Evolutionary conservation across 2,329 filamentous ascomycete genomes (phyloP), one percentile per base, ranked within the genome.

Genomic region (Neofusicoccum parvum): DNA sequence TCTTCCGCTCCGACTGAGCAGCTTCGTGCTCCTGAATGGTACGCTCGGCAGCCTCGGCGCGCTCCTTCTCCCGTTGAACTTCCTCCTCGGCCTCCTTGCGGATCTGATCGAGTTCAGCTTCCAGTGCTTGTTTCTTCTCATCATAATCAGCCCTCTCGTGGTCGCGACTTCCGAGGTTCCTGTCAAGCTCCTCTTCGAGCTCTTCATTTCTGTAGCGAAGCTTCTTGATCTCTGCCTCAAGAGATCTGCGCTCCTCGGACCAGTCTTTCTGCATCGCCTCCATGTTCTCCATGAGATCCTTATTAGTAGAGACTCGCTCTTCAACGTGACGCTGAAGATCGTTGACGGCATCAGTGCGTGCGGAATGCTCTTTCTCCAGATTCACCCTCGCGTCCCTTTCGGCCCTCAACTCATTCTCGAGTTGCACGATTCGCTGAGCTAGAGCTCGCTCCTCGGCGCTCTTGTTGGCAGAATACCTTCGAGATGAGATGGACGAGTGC

Each of bases 221-320:
- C 14, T 86, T 85, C 70, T 88, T 90, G 65, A 95, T 88, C 74
- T 98, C 94, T 15, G 87, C 84, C 70, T 97, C 92, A 0, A 98
- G 82, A 10, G 89, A 90, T 72, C 91, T 92, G 45, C 95, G 88
- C 77, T 98, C 94, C 58, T 89, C 88, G 41, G 91, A 84, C 70
- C 97, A 97, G 73, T 98, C 95, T 32, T 88, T 88, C 77, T 97
- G 92, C 69, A 96, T 87, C 12, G 94, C 90, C 74, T 98, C 93
- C 81, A 99, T 92, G 73, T 99, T 99, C 69, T 92, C 90, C 79
- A 99, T 88, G 10, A 99, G 86, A 76, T 98, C 95, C 71, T 91
- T 91, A 77, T 99, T 99, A 0, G 91, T 97, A 2, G 92, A 94
- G 71, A 95, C 92, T 5, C 88, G 92, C 76, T 98, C 94, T 68